Percentiles rank a stretch among this genome's conserved stretches.
These are phyloP conservation scores for Alternaria panax DNA, from an alignment of 2,329 filamentous ascomycete genomes.

Conservation along the genomic window DNA sequence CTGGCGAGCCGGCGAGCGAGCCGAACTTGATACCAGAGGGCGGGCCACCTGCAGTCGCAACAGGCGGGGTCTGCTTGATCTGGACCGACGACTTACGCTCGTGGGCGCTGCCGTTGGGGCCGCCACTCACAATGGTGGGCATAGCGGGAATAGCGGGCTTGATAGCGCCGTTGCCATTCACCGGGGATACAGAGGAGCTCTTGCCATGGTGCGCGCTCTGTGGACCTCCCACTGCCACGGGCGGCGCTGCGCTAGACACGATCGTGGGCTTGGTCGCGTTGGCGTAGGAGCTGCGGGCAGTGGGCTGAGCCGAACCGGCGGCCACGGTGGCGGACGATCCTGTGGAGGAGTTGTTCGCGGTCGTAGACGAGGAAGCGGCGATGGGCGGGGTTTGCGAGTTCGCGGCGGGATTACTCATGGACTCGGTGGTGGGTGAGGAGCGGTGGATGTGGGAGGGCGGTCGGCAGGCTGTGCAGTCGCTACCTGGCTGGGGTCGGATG, in stretches of 20 bases:
- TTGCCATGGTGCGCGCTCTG: constrained; percentile 60
- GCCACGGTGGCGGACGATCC: constrained; percentile 59
- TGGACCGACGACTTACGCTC: constrained; percentile 90
- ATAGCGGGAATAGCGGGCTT: constrained; percentile 43
- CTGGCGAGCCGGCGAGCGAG: constrained; percentile 69
- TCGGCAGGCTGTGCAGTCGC: constrained; percentile 26
- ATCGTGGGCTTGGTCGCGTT: constrained; percentile 64
- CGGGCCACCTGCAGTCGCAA: constrained; percentile 57
- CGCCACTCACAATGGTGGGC: constrained; percentile 68
- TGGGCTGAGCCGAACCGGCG: constrained; percentile 64
- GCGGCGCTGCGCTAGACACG: constrained; percentile 59
- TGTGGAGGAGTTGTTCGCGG: constrained; percentile 57
- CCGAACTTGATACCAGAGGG: constrained; percentile 77
- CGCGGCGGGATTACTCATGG: constrained; percentile 67
- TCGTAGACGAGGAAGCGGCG: constrained; percentile 57
- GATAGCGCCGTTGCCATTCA: constrained; percentile 78
- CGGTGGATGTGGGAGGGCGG: constrained; percentile 2
- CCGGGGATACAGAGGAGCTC: constrained; percentile 66
- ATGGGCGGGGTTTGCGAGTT: constrained; percentile 59
- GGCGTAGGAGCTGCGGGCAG: constrained; percentile 66
- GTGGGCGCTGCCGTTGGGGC: constrained; percentile 77
- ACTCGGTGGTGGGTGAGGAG: constrained; percentile 27
- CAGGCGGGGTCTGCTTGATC: constrained; percentile 78
- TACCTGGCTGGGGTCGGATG: constrained; percentile 18
- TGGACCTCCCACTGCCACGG: constrained; percentile 62